Evolutionary conservation across 2,329 filamentous ascomycete species (phyloP).

Genomic region (Cladophialophora exuberans): DNA sequence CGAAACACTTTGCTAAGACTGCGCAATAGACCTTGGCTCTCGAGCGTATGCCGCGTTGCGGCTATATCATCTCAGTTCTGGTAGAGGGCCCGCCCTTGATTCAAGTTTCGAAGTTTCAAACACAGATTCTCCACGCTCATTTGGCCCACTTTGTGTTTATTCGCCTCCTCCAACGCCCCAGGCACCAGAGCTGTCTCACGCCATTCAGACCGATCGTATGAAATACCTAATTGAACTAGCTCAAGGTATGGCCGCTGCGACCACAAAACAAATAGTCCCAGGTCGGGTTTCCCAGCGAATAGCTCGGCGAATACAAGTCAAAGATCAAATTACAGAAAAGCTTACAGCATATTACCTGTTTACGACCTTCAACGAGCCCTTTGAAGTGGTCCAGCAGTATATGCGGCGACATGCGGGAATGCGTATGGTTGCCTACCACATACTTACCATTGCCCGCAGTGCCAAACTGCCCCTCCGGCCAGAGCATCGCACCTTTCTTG

Average conservation of each 20-base stretch:
- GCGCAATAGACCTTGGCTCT: conserved; percentile 18
- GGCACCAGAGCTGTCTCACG: too few relatives aligned
- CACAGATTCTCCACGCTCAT: too few relatives aligned
- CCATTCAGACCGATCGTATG: too few relatives aligned
- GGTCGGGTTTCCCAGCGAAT: too few relatives aligned
- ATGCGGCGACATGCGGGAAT: conserved; percentile 1
- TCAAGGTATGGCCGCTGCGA: too few relatives aligned
- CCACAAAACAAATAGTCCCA: too few relatives aligned
- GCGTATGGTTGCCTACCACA: conserved; percentile 4
- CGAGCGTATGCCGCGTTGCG: conserved; percentile 19
- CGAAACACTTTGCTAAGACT: background rate
- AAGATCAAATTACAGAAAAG: background rate
- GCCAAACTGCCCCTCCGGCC: conserved; percentile 16
- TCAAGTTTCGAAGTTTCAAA: too few relatives aligned
- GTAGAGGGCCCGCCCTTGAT: too few relatives aligned
- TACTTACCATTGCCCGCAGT: conserved; percentile 11
- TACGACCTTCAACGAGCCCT: conserved; percentile 18
- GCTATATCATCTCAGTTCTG: too few relatives aligned
- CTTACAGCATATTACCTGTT: conserved; percentile 20
- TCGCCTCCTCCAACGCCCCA: too few relatives aligned
- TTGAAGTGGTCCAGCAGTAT: conserved; percentile 1
- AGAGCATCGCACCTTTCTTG: conserved; percentile 5
- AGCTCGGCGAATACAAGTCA: background rate
- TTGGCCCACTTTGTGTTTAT: too few relatives aligned
- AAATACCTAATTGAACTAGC: too few relatives aligned